phyloP scores from a whole-genome alignment of 306 rosid genomes.

The Cicer yamashitae region DNA sequence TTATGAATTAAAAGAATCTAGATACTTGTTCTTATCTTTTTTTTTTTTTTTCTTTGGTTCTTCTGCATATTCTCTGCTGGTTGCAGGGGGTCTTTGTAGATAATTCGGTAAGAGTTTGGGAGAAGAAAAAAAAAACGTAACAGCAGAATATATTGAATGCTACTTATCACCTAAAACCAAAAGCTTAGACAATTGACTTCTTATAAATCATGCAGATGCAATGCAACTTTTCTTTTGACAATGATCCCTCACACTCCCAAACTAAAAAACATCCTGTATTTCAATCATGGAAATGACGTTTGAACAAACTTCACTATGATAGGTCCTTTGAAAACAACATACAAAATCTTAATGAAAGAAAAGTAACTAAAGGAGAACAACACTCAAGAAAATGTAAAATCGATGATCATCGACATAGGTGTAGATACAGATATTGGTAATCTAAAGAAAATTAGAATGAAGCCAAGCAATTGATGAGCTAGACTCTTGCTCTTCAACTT shows the following conservation, averaged over 20 bases:
- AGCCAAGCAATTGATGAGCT: conserved; percentile 55
- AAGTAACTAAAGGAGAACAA: conserved; percentile 31
- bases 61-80: background rate
- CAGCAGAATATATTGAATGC: background rate
- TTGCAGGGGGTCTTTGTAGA: background rate
- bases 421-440: conserved; percentile 68
- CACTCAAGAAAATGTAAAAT: conserved; percentile 50
- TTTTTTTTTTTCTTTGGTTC: background rate
- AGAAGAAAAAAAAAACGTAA: too few species aligned
- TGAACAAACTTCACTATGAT: background rate
- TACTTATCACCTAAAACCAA: background rate
- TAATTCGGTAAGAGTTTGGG: background rate
- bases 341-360: conserved; percentile 37
- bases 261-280: background rate
- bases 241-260: background rate
- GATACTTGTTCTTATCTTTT: background rate
- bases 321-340: conserved; percentile 23
- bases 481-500: conserved; percentile 61
- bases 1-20: background rate
- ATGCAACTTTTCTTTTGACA: conserved; percentile 4
- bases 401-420: conserved; percentile 50
- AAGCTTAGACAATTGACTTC: conserved; percentile 1
- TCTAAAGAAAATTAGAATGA: conserved; percentile 53
- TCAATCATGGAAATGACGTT: conserved; percentile 8
- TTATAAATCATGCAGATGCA: background rate